Base-by-base conservation (phyloP, 345 rosid genomes). In the Eucalyptus paniculata region DNA sequence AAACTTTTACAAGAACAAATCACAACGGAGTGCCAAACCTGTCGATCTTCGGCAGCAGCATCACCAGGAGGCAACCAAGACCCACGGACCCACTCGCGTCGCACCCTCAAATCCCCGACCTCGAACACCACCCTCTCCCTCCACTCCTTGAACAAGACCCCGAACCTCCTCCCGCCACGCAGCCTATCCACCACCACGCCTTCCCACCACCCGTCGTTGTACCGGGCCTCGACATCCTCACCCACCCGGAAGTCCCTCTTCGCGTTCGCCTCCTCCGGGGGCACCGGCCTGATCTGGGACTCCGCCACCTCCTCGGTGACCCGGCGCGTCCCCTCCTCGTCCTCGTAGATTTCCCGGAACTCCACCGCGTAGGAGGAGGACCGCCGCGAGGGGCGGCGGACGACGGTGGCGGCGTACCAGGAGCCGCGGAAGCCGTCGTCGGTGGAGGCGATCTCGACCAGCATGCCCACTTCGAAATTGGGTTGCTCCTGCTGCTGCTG, bases 141-240 rank as follows among this genome's bases (percentile, higher is more conserved):
- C 0, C 94, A 90, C 77, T 89, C 81, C 89, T 93, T 93, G 80
- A 97, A 97, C 93, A 88, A 95, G 86, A 97, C 98, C 51, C 88
- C 90, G 85, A 94, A 96, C 86, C 80, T 94, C 86, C 80, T 94
- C 28, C 95, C 97, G 72, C 93, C 91, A 14, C 89, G 93, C 14
- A 91, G 37, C 87, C 91, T 96, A 90, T 93, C 92, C 32, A 96
- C 94, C 24, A 97, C 94, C 32, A 47, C 90, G 16, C 99, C 99
- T 89, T 97, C 99, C 99, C 99, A 95, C 99, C 99, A 97, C 42
- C 98, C 99, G 24, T 96, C 99, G 50, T 91, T 93, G 87, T 92
- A 77, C 82, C n/a, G 94, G 1, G 98, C 98, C 44, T 97, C 97
- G 18, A 97, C 99, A 18, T 94, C 94, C 8, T 94, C 96, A 15